phyloP scores from a whole-genome alignment of 805 yeast genomes.

The Pichia gijzeniarum region DNA sequence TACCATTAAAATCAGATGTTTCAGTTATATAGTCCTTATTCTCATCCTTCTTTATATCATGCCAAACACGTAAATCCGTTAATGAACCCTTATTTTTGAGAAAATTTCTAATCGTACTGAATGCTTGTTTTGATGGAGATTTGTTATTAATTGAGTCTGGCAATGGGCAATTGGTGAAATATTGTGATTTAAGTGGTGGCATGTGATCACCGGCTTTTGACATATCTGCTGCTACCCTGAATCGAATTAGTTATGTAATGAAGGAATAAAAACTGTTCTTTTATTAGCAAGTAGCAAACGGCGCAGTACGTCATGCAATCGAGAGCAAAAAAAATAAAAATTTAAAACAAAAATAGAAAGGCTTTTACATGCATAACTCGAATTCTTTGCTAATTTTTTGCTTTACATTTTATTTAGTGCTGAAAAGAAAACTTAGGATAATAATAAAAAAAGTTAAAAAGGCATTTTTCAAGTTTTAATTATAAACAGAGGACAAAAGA shows the following conservation, averaged over 20 bases:
- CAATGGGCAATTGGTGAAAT: background rate
- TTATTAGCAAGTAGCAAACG: too few relatives aligned
- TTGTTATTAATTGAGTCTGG: background rate
- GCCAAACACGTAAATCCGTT: slow-evolving; percentile 6
- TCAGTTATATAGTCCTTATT: background rate
- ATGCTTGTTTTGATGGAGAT: slow-evolving; percentile 9
- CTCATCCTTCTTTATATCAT: slow-evolving; percentile 3
- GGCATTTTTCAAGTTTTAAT: too few relatives aligned
- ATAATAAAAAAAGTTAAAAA: too few relatives aligned
- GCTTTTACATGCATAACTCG: too few relatives aligned
- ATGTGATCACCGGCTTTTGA: background rate
- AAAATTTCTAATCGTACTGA: slow-evolving; percentile 9
- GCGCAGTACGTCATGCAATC: too few relatives aligned
- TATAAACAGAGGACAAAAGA: background rate
- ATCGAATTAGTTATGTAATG: too few relatives aligned
- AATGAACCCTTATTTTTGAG: slow-evolving; percentile 12
- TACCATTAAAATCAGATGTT: background rate
- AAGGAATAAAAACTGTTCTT: too few relatives aligned
- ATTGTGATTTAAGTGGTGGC: background rate
- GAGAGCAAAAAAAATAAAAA: too few relatives aligned
- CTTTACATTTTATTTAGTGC: too few relatives aligned
- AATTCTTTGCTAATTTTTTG: too few relatives aligned
- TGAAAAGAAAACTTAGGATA: too few relatives aligned
- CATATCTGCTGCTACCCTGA: background rate
- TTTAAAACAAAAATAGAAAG: too few relatives aligned